phyloP scores from a whole-genome alignment of 2,329 filamentous ascomycete genomes.

The Sphaerostilbella broomeana region DNA sequence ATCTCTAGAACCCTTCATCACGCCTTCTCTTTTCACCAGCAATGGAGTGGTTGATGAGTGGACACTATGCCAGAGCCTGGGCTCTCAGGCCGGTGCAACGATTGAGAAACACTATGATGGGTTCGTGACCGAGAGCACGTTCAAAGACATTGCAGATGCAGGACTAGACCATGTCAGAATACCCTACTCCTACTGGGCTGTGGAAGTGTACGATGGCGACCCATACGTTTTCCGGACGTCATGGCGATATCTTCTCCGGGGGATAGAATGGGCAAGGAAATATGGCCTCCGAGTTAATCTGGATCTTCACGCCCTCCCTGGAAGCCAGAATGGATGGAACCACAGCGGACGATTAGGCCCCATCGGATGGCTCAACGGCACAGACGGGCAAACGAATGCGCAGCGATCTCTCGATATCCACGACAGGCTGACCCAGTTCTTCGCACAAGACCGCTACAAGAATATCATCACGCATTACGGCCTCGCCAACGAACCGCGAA shows the following conservation, averaged over 20 bases:
- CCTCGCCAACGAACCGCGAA: conserved; percentile 87
- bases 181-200: conserved; percentile 91
- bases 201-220: conserved; percentile 76
- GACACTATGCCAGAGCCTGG: conserved; percentile 67
- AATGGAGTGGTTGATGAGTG: conserved; percentile 80
- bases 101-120: conserved; percentile 89
- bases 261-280: conserved; percentile 88
- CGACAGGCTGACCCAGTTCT: conserved; percentile 81
- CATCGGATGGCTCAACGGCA: conserved; percentile 89
- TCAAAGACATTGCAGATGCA: conserved; percentile 75
- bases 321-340: conserved; percentile 96
- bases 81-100: conserved; percentile 55
- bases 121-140: conserved; percentile 80
- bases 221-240: conserved; percentile 81
- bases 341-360: conserved; percentile 78
- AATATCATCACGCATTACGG: conserved; percentile 92
- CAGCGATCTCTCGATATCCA: conserved; percentile 83
- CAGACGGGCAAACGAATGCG: conserved; percentile 69
- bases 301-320: conserved; percentile 85
- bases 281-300: conserved; percentile 89
- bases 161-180: conserved; percentile 97
- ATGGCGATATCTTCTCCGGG: conserved; percentile 89
- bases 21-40: conserved; percentile 74
- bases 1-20: conserved; percentile 89
- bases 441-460: conserved; percentile 85